phyloP scores from a whole-genome alignment of 2,329 filamentous ascomycete species.

The Dactylellina leptospora region DNA sequence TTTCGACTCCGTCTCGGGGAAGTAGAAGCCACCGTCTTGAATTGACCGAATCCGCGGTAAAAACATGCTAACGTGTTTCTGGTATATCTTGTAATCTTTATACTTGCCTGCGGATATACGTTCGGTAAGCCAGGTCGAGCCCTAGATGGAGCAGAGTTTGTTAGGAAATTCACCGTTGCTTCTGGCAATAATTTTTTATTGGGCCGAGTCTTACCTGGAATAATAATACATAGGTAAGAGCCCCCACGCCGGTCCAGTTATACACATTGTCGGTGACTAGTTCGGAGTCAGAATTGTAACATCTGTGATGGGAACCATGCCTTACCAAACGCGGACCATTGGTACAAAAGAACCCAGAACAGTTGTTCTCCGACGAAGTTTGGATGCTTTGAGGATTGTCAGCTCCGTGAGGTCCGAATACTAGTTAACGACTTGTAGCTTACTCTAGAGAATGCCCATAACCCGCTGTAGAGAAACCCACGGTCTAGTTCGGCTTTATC shows the following conservation, averaged over 20 bases:
- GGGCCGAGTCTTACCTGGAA: constrained; percentile 69
- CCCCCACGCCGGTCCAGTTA: constrained; percentile 81
- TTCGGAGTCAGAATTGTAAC: constrained; percentile 1
- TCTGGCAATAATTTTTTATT: background rate
- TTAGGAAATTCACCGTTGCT: too few species aligned
- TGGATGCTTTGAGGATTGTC: constrained; percentile 73
- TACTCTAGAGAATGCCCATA: constrained; percentile 77
- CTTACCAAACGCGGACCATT: constrained; percentile 76
- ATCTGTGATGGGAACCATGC: background rate
- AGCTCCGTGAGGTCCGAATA: background rate
- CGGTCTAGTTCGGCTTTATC: constrained; percentile 81
- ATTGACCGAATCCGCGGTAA: constrained; percentile 67
- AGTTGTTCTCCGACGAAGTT: constrained; percentile 94
- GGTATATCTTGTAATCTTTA: constrained; percentile 84
- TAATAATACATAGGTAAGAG: constrained; percentile 74
- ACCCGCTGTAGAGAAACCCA: constrained; percentile 82
- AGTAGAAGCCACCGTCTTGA: constrained; percentile 44
- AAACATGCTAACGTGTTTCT: constrained; percentile 82
- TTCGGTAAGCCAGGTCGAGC: constrained; percentile 88
- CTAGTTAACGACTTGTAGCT: too few species aligned
- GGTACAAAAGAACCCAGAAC: constrained; percentile 87
- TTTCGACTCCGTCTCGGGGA: constrained; percentile 27
- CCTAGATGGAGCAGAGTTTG: constrained; percentile 57
- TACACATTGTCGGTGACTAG: constrained; percentile 71
- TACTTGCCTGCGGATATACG: constrained; percentile 82